Evolutionary conservation across 2,329 filamentous ascomycete genomes (phyloP).

Genomic region (Aspergillus vadensis): DNA sequence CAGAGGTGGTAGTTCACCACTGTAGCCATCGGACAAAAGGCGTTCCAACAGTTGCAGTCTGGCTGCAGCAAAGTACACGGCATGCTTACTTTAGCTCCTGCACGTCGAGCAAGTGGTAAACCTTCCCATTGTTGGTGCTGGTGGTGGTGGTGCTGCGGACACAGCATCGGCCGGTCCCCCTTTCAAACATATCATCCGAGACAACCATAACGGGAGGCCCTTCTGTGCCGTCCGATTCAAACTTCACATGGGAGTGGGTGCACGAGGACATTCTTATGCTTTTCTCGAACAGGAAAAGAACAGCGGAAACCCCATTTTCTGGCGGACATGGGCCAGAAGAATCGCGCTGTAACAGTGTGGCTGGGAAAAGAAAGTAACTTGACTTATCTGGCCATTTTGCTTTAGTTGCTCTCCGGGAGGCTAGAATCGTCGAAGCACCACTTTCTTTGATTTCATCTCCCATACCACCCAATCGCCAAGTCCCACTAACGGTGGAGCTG

Average conservation of each 20-base stretch:
- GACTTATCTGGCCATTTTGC: conserved; percentile 4
- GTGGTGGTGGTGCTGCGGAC: neutral
- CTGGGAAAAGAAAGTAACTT: conserved; percentile 16
- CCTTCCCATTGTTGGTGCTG: neutral
- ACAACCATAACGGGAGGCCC: neutral
- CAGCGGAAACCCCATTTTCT: neutral
- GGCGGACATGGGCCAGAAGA: neutral
- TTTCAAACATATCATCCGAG: conserved; percentile 7
- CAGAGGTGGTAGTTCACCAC: neutral
- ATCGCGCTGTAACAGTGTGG: neutral
- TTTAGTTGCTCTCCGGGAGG: conserved; percentile 8
- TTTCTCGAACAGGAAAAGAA: conserved; percentile 15
- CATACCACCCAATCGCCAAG: conserved; percentile 17
- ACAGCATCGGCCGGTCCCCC: conserved; percentile 4
- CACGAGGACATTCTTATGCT: conserved; percentile 16
- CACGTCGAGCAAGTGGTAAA: neutral
- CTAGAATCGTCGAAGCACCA: conserved; percentile 13
- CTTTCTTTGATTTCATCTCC: conserved; percentile 18
- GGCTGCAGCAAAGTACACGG: conserved; percentile 4
- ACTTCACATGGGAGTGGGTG: conserved; percentile 22
- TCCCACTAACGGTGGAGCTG: conserved; percentile 16
- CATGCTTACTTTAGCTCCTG: conserved; percentile 2
- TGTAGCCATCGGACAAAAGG: conserved; percentile 6
- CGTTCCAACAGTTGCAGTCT: neutral
- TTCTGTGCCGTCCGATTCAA: conserved; percentile 1